Base-by-base conservation (phyloP, 495 filamentous ascomycete species). In the Aspergillus cavernicola region DNA sequence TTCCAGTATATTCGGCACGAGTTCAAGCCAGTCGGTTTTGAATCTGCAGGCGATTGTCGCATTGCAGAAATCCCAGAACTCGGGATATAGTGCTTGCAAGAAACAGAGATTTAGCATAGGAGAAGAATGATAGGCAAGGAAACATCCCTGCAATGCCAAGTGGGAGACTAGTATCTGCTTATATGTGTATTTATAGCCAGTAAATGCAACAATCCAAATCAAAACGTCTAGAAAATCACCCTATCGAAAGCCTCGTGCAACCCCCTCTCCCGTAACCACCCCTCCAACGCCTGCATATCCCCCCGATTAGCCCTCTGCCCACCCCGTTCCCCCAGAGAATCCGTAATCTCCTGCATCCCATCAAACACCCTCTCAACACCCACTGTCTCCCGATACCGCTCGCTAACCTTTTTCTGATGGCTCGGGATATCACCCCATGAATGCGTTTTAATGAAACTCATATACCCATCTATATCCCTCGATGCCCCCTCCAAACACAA, bases 1-100 rank as follows among this genome's bases (percentile, higher is more conserved):
- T 24, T 63, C 57, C 33, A 65, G 38, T 22, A 65, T 63, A 40
- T 61, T 50, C 1, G 52, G 54, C 8, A 63, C 19, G 39, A 61
- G 47, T 35, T 58, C 60, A 41, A 65, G 54, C 55, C 63, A 65
- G 20, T 52, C 57, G 6, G 53, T 43, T 40, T 62, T 65, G 10
- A 53, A 54, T 16, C 46, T 32, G 23, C 55, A 62, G 29, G 36
- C 38, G 24, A 65, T 36, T 28, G 54, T 62, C 11, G 56, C 37
- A 43, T 67, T 75, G 19, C 67, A 66, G 44, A 65, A 79, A 41
- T 78, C 77, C 77, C 76, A 78, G 58, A 69, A 78, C 20, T 68
- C 61, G 7, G 75, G 72, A 61, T 72, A 79, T n/a, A n/a, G n/a
- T n/a, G n/a, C n/a, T n/a, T n/a, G n/a, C n/a, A n/a, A n/a, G n/a